A percentile compares a stretch with the other conserved stretches of the same genome.
Evolutionary conservation across 108 stramenopile genomes (phyloP).

Genomic region (Skeletonema potamos): DNA sequence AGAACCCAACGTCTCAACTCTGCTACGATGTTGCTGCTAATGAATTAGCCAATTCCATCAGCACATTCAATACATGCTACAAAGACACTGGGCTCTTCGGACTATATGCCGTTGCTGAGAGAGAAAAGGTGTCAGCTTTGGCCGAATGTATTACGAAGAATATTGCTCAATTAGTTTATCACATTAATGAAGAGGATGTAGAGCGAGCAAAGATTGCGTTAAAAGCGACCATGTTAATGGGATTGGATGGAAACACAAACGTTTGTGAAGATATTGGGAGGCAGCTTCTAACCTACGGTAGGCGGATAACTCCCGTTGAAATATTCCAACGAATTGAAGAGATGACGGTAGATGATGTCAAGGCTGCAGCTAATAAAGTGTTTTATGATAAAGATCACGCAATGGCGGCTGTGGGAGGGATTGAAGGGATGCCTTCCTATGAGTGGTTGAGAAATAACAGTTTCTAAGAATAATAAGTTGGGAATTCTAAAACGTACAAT

Average conservation of each 20-base stretch:
- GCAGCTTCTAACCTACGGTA: constrained; percentile 97
- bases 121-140: constrained; percentile 89
- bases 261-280: constrained; percentile 99
- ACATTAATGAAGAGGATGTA: constrained; percentile 90
- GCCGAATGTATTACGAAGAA: constrained; percentile 87
- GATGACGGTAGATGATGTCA: constrained; percentile 87
- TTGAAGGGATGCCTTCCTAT: constrained; percentile 96
- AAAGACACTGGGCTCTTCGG: constrained; percentile 99
- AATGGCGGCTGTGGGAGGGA: constrained; percentile 96
- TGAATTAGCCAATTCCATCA: constrained; percentile 90
- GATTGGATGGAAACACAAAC: constrained; percentile 93
- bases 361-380: constrained; percentile 88
- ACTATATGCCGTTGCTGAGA: constrained; percentile 92
- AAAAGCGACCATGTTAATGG: constrained; percentile 97
- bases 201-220: constrained; percentile 95
- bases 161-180: constrained; percentile 90
- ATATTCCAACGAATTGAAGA: constrained; percentile 96
- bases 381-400: constrained; percentile 98
- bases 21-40: constrained; percentile 91
- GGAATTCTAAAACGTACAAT: neutral
- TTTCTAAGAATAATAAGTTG: constrained; percentile 58
- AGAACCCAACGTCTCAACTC: constrained; percentile 84
- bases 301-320: constrained; percentile 97
- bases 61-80: constrained; percentile 99
- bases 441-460: constrained; percentile 85